Conservation (phyloP, 129 eudicot species). For the Kitagawia praeruptora region DNA sequence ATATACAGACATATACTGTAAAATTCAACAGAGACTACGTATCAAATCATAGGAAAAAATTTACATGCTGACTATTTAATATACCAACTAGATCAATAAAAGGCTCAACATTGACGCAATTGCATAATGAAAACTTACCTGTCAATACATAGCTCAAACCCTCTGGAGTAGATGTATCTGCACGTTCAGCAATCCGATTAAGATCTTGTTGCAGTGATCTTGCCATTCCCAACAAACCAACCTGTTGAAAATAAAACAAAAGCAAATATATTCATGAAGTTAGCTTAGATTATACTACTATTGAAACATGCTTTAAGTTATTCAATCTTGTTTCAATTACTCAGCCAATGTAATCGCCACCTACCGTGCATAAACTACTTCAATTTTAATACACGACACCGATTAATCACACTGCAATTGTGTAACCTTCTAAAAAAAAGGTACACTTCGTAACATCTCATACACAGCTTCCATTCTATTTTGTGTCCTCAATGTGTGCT, state of each 20-base stretch:
- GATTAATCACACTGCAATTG: not conserved
- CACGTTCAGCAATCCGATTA: conserved; percentile 77
- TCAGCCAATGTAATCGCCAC: not conserved
- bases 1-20: not conserved
- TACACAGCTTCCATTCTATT: not conserved
- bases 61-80: not conserved
- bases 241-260: conserved; percentile 31
- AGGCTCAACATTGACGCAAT: not conserved
- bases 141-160: conserved; percentile 80
- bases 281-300: not conserved
- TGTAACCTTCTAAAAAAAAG: not conserved
- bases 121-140: conserved; percentile 34
- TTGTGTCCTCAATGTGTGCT: not conserved
- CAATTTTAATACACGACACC: not conserved
- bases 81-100: not conserved
- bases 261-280: not conserved
- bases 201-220: conserved; percentile 83
- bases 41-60: not conserved
- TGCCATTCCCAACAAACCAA: conserved; percentile 83
- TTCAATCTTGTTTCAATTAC: not conserved
- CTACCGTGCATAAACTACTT: not conserved
- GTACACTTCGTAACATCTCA: not conserved
- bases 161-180: conserved; percentile 76
- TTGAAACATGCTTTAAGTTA: not conserved
- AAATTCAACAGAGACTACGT: not conserved